phyloP scores from a whole-genome alignment of 192 early-diverging fungal genomes.

The Phlyctochytrium bullatum region DNA sequence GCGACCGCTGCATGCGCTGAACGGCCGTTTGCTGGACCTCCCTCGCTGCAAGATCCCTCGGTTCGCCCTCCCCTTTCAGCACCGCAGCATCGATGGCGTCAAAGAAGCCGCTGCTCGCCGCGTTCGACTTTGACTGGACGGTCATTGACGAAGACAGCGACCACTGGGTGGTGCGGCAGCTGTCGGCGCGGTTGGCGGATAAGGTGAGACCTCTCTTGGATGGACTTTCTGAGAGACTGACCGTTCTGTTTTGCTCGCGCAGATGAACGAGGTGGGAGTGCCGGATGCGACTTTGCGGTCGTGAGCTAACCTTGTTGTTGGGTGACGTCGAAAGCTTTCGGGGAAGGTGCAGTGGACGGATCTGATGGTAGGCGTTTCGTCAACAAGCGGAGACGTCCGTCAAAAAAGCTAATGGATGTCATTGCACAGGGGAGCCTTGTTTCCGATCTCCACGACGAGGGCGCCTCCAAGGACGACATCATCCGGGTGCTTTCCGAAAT shows the following conservation, averaged over 20 bases:
- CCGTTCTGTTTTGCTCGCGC: not conserved
- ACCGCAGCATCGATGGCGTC: too few species aligned
- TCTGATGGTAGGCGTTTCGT: slow-evolving; percentile 25
- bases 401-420: too few species aligned
- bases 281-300: not conserved
- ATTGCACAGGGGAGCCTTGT: too few species aligned
- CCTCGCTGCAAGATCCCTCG: too few species aligned
- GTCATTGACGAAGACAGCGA: slow-evolving; percentile 38
- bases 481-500: slow-evolving; percentile 16
- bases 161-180: slow-evolving; percentile 25
- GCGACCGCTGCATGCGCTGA: too few species aligned
- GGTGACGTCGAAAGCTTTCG: not conserved
- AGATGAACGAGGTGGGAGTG: slow-evolving; percentile 24
- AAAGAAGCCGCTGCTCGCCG: slow-evolving; percentile 22
- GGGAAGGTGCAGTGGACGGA: slow-evolving; percentile 38
- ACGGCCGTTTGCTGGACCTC: not conserved
- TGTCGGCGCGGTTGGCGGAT: slow-evolving; percentile 19
- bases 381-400: too few species aligned
- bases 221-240: not conserved
- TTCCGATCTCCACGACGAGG: slow-evolving; percentile 22
- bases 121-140: slow-evolving; percentile 43
- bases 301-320: not conserved
- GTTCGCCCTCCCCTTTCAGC: too few species aligned
- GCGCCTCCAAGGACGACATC: slow-evolving; percentile 24
- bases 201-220: slow-evolving; percentile 16